Evolutionary conservation across 176 grass and related monocot genomes (phyloP).

Genomic region (bread wheat (Triticum aestivum)): IWGSC_CS_RefSeq_v2.1 NC_057802.1:9916294-9916793

Average conservation of each 20-base stretch:
- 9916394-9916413: background rate
- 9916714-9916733: background rate
- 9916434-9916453: background rate
- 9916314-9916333: background rate
- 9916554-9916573: background rate
- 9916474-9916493: background rate
- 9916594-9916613: background rate
- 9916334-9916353: background rate
- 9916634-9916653: background rate
- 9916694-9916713: background rate
- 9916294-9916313: constrained; percentile 24
- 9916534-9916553: no score
- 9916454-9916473: background rate
- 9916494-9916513: background rate
- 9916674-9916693: background rate
- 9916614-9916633: background rate
- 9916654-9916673: background rate
- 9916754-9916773: background rate
- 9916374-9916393: background rate
- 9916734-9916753: background rate
- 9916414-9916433: background rate
- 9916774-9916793: background rate
- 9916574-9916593: background rate
- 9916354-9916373: background rate
- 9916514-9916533: no score